phyloP scores from a whole-genome alignment of 805 yeast genomes.

The Cyberlindnera petersonii region DNA sequence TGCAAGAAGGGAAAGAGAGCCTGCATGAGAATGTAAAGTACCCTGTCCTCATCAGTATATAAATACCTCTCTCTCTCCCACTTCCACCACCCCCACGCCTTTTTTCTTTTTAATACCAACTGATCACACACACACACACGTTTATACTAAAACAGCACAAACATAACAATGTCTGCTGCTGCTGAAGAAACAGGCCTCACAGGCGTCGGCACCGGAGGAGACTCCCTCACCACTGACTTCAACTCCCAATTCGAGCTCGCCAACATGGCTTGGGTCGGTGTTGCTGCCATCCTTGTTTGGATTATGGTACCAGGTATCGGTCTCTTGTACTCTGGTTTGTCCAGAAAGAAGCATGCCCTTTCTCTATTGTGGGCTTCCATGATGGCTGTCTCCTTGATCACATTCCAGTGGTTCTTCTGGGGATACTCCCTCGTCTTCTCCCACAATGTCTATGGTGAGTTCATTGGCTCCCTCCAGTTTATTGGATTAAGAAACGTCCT shows the following conservation, averaged over 20 bases:
- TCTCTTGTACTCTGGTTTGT: slow-evolving; percentile 83
- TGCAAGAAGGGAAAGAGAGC: too few relatives aligned
- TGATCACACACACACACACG: too few relatives aligned
- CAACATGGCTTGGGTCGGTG: slow-evolving; percentile 83
- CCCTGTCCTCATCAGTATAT: too few relatives aligned
- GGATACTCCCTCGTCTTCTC: slow-evolving; percentile 90
- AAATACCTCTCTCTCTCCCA: too few relatives aligned
- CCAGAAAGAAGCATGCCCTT: slow-evolving; percentile 94
- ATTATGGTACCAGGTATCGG: slow-evolving; percentile 97
- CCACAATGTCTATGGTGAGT: slow-evolving; percentile 53
- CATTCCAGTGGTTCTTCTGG: slow-evolving; percentile 98
- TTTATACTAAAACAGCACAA: too few relatives aligned
- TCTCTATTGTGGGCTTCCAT: slow-evolving; percentile 91
- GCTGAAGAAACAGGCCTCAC: slow-evolving; percentile 43
- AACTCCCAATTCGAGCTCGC: slow-evolving; percentile 67
- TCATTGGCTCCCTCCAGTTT: slow-evolving; percentile 78
- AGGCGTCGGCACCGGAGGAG: slow-evolving; percentile 73
- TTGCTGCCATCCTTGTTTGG: slow-evolving; percentile 81
- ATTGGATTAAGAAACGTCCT: slow-evolving; percentile 78
- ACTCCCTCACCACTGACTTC: slow-evolving; percentile 67
- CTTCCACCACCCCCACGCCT: neutral
- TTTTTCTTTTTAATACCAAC: too few relatives aligned
- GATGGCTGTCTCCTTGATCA: slow-evolving; percentile 77
- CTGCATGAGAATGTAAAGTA: too few relatives aligned
- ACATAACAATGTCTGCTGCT: slow-evolving; percentile 26